Percentiles rank a stretch among this genome's conserved stretches.
Conservation (phyloP, 139 green algal genomes). For the Desmodesmus armatus region DNA sequence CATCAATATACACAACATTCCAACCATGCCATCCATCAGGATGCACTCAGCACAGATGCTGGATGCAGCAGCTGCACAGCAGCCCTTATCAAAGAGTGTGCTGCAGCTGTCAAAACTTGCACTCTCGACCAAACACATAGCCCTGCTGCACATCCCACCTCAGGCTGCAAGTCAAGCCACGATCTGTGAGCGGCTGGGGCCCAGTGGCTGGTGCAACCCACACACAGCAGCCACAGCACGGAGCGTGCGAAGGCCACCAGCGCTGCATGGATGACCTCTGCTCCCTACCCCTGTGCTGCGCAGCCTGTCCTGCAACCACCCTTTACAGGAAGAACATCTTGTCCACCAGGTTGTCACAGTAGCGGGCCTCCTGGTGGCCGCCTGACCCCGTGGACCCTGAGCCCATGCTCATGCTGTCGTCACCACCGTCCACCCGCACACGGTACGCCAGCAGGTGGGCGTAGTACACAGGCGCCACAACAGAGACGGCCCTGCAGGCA, state of each 20-base stretch:
- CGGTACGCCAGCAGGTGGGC: slow-evolving; percentile 62
- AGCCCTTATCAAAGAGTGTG: too few species aligned
- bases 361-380: neutral
- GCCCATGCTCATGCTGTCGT: neutral
- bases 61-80: too few species aligned
- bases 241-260: too few species aligned
- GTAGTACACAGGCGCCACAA: slow-evolving; percentile 54
- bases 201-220: neutral
- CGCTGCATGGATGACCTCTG: neutral
- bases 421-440: slow-evolving; percentile 22
- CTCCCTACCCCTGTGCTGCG: neutral
- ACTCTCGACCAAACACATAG: too few species aligned
- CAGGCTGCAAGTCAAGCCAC: neutral
- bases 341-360: neutral
- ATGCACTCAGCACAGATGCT: too few species aligned
- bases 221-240: neutral
- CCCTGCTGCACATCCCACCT: too few species aligned
- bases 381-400: neutral
- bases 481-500: slow-evolving; percentile 8
- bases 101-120: too few species aligned
- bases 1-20: too few species aligned
- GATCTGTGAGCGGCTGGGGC: neutral
- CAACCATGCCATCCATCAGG: too few species aligned
- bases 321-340: slow-evolving; percentile 30
- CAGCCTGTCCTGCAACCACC: neutral